A percentile compares a stretch with the other conserved stretches of the same genome.
Evolutionary conservation across 2,329 filamentous ascomycete genomes (phyloP).

Genomic region (Ophiostoma angusticollis): DNA sequence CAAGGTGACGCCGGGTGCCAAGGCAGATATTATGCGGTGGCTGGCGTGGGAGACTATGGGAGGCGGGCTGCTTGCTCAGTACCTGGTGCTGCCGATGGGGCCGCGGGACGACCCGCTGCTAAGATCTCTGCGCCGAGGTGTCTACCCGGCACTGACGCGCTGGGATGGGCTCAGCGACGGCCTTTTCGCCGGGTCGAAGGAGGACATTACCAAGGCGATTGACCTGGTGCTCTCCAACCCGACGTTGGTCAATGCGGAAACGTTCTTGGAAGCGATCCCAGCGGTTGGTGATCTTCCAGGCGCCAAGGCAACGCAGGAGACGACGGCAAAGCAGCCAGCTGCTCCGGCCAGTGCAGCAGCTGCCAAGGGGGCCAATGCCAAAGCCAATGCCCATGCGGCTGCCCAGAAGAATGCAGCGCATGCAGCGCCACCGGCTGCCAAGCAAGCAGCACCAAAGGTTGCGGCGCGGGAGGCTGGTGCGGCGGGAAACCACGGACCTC

Average conservation of each 20-base stretch:
- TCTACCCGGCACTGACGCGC: conserved; percentile 60
- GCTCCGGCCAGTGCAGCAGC: background rate
- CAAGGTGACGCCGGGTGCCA: conserved; percentile 47
- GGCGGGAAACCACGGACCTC: background rate
- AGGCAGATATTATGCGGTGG: conserved; percentile 68
- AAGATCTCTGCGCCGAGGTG: conserved; percentile 58
- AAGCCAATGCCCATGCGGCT: background rate
- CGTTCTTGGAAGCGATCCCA: conserved; percentile 49
- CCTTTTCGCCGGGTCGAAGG: conserved; percentile 58
- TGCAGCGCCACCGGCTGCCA: background rate
- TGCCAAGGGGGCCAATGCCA: background rate
- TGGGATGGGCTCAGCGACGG: conserved; percentile 60
- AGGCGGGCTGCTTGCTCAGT: conserved; percentile 66
- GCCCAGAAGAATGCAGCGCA: background rate
- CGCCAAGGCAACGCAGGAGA: background rate
- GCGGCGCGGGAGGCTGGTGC: conserved; percentile 2
- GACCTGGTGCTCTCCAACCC: conserved; percentile 44
- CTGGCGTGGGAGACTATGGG: conserved; percentile 89
- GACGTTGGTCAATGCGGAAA: conserved; percentile 42
- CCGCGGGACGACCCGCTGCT: conserved; percentile 59
- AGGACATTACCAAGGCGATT: conserved; percentile 50
- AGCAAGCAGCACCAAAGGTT: conserved; percentile 3
- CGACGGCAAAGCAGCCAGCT: background rate
- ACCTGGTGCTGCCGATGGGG: conserved; percentile 76
- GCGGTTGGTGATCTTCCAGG: conserved; percentile 8